These are phyloP conservation scores for Saccharomyces paradoxus DNA, from an alignment of 805 yeast species.

Conservation along the genomic window DNA sequence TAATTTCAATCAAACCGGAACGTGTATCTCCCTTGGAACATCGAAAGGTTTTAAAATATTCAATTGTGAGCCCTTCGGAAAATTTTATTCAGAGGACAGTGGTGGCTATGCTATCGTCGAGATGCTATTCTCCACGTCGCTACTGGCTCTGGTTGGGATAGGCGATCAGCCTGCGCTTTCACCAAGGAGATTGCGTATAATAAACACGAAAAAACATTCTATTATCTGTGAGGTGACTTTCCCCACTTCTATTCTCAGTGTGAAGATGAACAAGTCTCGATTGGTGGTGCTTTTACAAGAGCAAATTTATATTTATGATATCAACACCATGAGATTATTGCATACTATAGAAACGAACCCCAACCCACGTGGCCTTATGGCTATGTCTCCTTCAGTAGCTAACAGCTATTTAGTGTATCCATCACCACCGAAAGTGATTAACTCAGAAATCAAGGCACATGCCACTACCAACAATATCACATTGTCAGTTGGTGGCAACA, in stretches of 20 bases:
- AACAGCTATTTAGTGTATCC: conserved; percentile 62
- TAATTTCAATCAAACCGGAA: conserved; percentile 67
- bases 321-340: conserved; percentile 57
- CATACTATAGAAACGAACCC: conserved; percentile 45
- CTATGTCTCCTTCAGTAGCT: conserved; percentile 47
- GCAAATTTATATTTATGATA: conserved; percentile 65
- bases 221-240: conserved; percentile 66
- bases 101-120: conserved; percentile 62
- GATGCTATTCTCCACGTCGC: conserved; percentile 68
- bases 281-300: conserved; percentile 53
- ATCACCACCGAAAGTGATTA: conserved; percentile 54
- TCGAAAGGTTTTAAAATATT: conserved; percentile 55
- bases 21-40: conserved; percentile 64
- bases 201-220: conserved; percentile 62
- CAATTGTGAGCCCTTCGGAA: conserved; percentile 62
- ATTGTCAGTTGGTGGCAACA: conserved; percentile 5
- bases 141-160: conserved; percentile 62
- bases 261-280: conserved; percentile 58
- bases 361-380: conserved; percentile 49
- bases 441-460: conserved; percentile 27
- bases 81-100: conserved; percentile 37
- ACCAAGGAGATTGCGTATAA: conserved; percentile 73
- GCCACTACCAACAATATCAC: conserved; percentile 27
- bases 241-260: conserved; percentile 51
- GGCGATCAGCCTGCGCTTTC: conserved; percentile 61